Conservation (phyloP, 1,284 basidiomycete species). For the Athelia psychrophila region DNA sequence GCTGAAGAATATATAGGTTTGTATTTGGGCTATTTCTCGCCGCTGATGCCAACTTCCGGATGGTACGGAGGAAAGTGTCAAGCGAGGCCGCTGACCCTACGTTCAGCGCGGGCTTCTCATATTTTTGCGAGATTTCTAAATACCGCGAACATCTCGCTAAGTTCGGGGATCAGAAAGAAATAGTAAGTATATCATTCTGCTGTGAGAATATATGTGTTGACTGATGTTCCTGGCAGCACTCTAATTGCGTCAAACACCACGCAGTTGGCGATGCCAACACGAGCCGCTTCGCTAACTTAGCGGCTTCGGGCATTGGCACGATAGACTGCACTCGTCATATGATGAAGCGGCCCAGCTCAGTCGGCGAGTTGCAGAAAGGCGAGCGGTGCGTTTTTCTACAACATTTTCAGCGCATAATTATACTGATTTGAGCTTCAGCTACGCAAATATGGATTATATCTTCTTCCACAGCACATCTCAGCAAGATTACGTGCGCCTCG, state of each 20-base stretch:
- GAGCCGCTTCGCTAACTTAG: slow-evolving; percentile 3
- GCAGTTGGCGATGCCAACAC: slow-evolving; percentile 12
- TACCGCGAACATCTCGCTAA: not conserved
- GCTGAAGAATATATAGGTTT: slow-evolving; percentile 19
- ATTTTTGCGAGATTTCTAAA: not conserved
- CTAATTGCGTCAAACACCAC: not conserved
- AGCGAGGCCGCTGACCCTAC: not conserved
- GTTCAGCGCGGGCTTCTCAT: not conserved
- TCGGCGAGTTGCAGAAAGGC: slow-evolving; percentile 17
- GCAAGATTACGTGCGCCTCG: not conserved
- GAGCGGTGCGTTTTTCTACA: slow-evolving; percentile 8
- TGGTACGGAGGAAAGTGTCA: not conserved
- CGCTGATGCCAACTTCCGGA: not conserved
- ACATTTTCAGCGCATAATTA: not conserved
- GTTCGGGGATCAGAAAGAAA: not conserved
- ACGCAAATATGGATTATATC: slow-evolving; percentile 17
- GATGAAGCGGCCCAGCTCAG: slow-evolving; percentile 7
- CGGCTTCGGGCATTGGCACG: slow-evolving; percentile 11
- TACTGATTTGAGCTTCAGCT: slow-evolving; percentile 8
- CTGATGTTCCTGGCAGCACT: not conserved
- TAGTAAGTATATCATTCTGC: not conserved
- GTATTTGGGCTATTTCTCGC: slow-evolving; percentile 12
- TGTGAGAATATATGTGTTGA: not conserved
- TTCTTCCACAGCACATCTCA: slow-evolving; percentile 7
- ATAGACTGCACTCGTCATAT: slow-evolving; percentile 11